Conservation (phyloP, 2,329 filamentous ascomycete genomes). For the Mariannaea sp. region DNA sequence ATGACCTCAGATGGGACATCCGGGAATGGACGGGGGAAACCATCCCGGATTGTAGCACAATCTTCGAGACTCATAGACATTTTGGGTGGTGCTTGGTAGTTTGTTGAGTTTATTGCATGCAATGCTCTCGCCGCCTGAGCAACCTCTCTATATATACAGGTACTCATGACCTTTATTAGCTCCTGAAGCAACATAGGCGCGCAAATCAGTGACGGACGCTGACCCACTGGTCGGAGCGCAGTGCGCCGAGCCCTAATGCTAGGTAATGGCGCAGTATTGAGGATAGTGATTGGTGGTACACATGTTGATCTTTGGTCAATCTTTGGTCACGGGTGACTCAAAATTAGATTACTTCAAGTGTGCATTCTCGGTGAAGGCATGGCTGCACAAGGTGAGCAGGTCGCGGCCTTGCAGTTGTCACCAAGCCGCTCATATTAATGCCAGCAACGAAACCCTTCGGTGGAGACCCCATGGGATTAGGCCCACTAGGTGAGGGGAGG, state of each 20-base stretch:
- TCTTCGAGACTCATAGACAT: slow-evolving; percentile 39
- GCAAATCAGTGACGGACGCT: background rate
- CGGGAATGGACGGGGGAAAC: slow-evolving; percentile 36
- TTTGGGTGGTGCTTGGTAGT: slow-evolving; percentile 8
- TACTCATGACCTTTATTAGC: slow-evolving; percentile 6
- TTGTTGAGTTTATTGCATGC: no score
- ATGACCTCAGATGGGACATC: slow-evolving; percentile 45
- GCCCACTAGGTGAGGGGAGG: no score
- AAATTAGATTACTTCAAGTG: no score
- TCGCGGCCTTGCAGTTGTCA: background rate
- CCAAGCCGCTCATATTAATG: background rate
- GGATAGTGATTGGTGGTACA: background rate
- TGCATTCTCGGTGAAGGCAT: background rate
- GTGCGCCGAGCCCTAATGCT: slow-evolving; percentile 9
- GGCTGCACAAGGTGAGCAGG: background rate
- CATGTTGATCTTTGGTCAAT: background rate
- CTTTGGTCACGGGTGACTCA: no score
- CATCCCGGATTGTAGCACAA: slow-evolving; percentile 26
- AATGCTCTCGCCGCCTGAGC: background rate
- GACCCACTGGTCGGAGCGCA: slow-evolving; percentile 12
- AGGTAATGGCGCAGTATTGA: slow-evolving; percentile 10
- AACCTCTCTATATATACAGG: background rate
- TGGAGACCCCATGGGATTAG: no score
- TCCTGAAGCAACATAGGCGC: background rate
- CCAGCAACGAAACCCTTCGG: no score